Base-by-base conservation (phyloP, 1,284 basidiomycete genomes). In the Cutaneotrichosporon daszewskae region DNA sequence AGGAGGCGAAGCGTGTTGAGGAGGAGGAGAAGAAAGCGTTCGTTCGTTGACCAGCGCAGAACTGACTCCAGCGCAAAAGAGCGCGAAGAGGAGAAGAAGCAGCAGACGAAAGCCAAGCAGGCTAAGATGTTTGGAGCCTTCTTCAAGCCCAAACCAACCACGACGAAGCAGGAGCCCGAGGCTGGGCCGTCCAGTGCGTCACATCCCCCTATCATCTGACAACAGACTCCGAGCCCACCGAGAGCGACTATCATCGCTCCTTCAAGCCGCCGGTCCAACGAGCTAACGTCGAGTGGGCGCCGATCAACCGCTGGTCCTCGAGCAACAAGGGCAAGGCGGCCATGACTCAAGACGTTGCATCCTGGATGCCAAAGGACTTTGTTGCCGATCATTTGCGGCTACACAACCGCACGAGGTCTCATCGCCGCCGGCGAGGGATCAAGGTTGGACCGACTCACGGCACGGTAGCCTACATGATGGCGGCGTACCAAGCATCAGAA, bases 401-500 rank as follows among this genome's bases (percentile, higher is more conserved):
- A 18, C 54, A 60, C 34, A 37, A 34, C 22, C 26, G 38, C 24
- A n/a, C 12, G 3, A 26, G 22, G 2, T 19, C 22, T 1, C 27
- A 37, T 8, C 33, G 39, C 10, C 46, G 59, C 4, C 51, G 59
- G 1, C 23, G 37, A 4, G 64, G 63, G 0, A 49, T 69, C 29
- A 69, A 69, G 36, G 53, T 56, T n/a, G 63, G 51, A 5, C 60
- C 66, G 1, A 49, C 43, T 1, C 43, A 57, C 34, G 61, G 60
- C 4, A 50, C 62, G 0, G 63, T 71, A 1, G 55, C 53, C 3
- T 65, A 69, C 5, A 47, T 64, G 11, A 66, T 60, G 54, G 40
- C 42, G 5, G 53, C 51, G 10, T 51, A 66, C 40, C 63, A 68
- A 50, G 60, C 66, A 18, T 65, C 67, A 0, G 59, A 53, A 14